Percentiles rank a stretch among this genome's conserved stretches.
These are phyloP conservation scores for Pleurotus eryngii DNA, from an alignment of 768 basidiomycete species.

Conservation along the genomic window DNA sequence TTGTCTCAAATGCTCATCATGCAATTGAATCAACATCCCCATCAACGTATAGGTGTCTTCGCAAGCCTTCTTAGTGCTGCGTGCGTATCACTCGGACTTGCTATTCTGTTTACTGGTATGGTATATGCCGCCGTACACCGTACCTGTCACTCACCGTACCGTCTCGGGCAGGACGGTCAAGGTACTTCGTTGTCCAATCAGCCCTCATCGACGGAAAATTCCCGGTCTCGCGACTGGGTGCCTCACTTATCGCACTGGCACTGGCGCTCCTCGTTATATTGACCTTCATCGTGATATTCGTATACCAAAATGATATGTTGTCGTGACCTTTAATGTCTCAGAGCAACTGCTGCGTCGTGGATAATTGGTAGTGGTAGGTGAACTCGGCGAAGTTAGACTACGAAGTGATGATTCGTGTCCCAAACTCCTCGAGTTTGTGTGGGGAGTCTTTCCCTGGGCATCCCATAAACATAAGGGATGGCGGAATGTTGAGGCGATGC, in stretches of 20 bases:
- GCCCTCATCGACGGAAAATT: constrained; percentile 37
- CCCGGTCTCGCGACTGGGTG: constrained; percentile 33
- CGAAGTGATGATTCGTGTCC: constrained; percentile 46
- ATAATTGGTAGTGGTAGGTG: too few relatives aligned
- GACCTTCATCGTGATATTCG: background rate
- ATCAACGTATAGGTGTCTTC: background rate
- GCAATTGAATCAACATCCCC: background rate
- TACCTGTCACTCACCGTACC: background rate
- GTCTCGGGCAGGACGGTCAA: constrained; percentile 14
- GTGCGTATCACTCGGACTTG: background rate
- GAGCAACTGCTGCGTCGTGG: too few relatives aligned
- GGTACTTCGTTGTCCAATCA: constrained; percentile 25
- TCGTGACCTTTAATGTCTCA: background rate
- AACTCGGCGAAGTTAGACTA: constrained; percentile 7
- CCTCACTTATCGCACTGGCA: constrained; percentile 24
- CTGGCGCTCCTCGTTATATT: constrained; percentile 26
- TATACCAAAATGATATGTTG: background rate
- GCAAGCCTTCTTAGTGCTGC: constrained; percentile 2
- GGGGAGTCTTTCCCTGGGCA: constrained; percentile 49
- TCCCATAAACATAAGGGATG: constrained; percentile 60
- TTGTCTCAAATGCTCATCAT: constrained; percentile 1
- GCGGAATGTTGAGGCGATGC: constrained; percentile 44
- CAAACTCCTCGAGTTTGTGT: constrained; percentile 45
- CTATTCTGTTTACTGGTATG: background rate
- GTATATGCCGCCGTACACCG: background rate